These are phyloP conservation scores for Rhodamnia argentea DNA, from an alignment of 345 rosid species.

Conservation along the genomic window DNA sequence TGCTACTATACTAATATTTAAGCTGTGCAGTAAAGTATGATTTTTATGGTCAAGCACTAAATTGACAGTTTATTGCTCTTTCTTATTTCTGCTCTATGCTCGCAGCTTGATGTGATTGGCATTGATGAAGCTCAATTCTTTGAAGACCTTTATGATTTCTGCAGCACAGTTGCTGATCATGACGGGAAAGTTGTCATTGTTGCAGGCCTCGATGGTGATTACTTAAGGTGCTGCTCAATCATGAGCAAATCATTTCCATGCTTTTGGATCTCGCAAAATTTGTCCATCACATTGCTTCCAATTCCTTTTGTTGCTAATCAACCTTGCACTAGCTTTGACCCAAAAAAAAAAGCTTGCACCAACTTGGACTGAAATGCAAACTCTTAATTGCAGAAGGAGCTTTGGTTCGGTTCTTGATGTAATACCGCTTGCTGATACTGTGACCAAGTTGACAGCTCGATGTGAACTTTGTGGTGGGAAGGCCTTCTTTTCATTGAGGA, in stretches of 20 bases:
- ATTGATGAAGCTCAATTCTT: conserved; percentile 95
- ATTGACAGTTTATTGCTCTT: neutral
- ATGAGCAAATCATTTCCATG: neutral
- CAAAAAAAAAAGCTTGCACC: neutral
- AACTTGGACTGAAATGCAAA: neutral
- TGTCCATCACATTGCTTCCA: neutral
- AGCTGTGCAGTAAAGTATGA: neutral
- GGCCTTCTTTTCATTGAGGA: conserved; percentile 76
- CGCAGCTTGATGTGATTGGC: conserved; percentile 84
- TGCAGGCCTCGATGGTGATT: conserved; percentile 90
- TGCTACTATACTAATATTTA: neutral
- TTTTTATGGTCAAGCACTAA: neutral
- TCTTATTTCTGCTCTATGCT: neutral
- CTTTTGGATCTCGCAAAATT: neutral
- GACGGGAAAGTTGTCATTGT: conserved; percentile 71
- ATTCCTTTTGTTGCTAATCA: neutral
- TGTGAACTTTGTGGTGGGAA: conserved; percentile 78
- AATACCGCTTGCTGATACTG: conserved; percentile 74
- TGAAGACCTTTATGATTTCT: conserved; percentile 87
- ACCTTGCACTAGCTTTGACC: neutral
- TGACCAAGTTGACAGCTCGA: conserved; percentile 65
- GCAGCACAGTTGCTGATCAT: conserved; percentile 69
- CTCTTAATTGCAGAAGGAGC: conserved; percentile 42
- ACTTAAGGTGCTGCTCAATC: conserved; percentile 41
- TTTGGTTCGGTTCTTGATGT: conserved; percentile 81